Evolutionary conservation across 495 filamentous ascomycete genomes (phyloP).

Genomic region (Penicillium bovifimosum): DNA sequence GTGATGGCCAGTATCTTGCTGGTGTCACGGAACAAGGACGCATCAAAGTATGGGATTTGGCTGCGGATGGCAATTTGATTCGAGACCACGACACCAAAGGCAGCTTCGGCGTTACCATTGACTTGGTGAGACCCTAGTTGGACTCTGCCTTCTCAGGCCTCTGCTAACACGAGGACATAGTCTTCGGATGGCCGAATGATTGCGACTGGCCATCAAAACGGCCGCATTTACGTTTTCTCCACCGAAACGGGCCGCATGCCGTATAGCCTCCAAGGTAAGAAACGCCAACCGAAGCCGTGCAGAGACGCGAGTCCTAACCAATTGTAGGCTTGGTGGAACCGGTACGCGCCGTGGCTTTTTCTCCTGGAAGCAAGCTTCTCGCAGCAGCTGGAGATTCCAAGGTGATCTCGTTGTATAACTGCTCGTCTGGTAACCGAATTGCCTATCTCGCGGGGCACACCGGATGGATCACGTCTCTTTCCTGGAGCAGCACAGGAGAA

Average conservation of each 20-base stretch:
- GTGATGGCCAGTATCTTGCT: conserved; percentile 75
- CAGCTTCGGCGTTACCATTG: conserved; percentile 82
- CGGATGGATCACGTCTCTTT: conserved; percentile 81
- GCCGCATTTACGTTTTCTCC: conserved; percentile 90
- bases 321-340: conserved; percentile 72
- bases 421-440: conserved; percentile 85
- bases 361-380: conserved; percentile 73
- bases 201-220: conserved; percentile 89
- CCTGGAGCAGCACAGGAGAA: conserved; percentile 93
- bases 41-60: conserved; percentile 82
- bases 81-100: conserved; percentile 85
- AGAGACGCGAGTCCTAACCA: neutral
- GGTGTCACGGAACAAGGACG: conserved; percentile 76
- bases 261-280: conserved; percentile 76
- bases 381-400: conserved; percentile 90
- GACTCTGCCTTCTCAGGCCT: neutral
- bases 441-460: conserved; percentile 73
- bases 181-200: conserved; percentile 75
- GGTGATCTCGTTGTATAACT: conserved; percentile 87
- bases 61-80: conserved; percentile 50
- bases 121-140: conserved; percentile 50
- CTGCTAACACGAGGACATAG: conserved; percentile 28
- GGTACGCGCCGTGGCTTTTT: conserved; percentile 79
- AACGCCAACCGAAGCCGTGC: neutral
- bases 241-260: conserved; percentile 80